Percentiles rank a stretch among this genome's conserved stretches.
phyloP scores from a whole-genome alignment of 2,329 filamentous ascomycete genomes.

The Colletotrichum phormii region DNA sequence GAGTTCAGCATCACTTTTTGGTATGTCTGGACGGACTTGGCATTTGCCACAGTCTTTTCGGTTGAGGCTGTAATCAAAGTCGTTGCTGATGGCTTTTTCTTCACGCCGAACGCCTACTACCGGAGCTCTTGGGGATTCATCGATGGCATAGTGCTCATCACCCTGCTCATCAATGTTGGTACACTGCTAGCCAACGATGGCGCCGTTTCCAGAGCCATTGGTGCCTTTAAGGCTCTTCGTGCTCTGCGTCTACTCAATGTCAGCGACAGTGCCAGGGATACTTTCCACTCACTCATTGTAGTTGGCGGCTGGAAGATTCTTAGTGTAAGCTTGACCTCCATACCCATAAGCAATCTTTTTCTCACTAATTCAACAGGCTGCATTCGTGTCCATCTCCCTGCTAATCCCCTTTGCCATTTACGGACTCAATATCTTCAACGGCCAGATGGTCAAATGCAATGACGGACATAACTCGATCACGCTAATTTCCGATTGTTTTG shows the following conservation, averaged over 20 bases:
- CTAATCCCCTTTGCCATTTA: constrained; percentile 98
- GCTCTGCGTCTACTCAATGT: constrained; percentile 93
- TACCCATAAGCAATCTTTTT: constrained; percentile 32
- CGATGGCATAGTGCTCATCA: constrained; percentile 89
- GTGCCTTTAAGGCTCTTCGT: constrained; percentile 95
- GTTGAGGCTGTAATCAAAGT: constrained; percentile 91
- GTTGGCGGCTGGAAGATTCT: constrained; percentile 94
- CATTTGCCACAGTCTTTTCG: constrained; percentile 89
- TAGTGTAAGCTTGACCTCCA: constrained; percentile 65
- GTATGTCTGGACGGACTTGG: constrained; percentile 95
- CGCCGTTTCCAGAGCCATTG: constrained; percentile 88
- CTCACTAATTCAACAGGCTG: constrained; percentile 62
- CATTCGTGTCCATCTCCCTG: constrained; percentile 93
- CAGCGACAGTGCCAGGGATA: constrained; percentile 94
- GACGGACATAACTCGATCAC: constrained; percentile 69
- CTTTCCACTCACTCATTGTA: constrained; percentile 96
- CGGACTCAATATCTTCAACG: constrained; percentile 91
- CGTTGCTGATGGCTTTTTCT: constrained; percentile 94
- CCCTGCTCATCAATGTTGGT: constrained; percentile 93
- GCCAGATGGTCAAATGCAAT: constrained; percentile 84
- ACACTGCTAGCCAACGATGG: constrained; percentile 86
- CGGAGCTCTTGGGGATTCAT: constrained; percentile 97
- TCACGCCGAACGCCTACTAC: constrained; percentile 97
- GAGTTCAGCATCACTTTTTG: constrained; percentile 77
- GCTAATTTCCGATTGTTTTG: constrained; percentile 80